A percentile compares a stretch with the other conserved stretches of the same genome.
Conservation (phyloP, 306 rosid genomes). For the Fagus crenata region DNA sequence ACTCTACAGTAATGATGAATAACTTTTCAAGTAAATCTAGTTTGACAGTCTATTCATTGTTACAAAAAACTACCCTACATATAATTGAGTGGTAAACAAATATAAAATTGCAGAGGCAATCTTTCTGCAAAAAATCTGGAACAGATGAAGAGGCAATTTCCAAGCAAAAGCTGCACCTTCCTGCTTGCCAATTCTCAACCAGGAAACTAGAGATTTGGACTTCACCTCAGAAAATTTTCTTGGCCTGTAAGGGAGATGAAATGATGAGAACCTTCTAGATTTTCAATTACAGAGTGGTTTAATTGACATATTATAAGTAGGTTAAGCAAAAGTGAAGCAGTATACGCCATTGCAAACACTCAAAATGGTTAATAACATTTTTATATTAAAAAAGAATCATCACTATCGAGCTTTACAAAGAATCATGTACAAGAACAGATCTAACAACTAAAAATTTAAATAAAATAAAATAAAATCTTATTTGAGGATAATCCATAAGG, state of each 20-base stretch:
- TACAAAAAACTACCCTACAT: slow-evolving; percentile 4
- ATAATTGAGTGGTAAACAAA: slow-evolving; percentile 7
- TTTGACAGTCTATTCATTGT: slow-evolving; percentile 9
- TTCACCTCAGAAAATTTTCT: slow-evolving; percentile 46
- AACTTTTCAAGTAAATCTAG: slow-evolving; percentile 21
- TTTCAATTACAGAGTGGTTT: slow-evolving; percentile 15
- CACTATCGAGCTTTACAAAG: no score
- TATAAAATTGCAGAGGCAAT: neutral
- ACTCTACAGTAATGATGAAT: neutral
- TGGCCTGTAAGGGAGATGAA: slow-evolving; percentile 54
- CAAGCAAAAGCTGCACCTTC: slow-evolving; percentile 2
- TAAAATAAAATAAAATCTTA: neutral
- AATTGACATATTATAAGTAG: slow-evolving; percentile 16
- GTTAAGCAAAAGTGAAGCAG: slow-evolving; percentile 7
- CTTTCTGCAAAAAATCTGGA: slow-evolving; percentile 2
- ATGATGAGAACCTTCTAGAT: slow-evolving; percentile 26
- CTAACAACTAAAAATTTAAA: no score
- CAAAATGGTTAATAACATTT: slow-evolving; percentile 8
- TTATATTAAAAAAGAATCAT: no score
- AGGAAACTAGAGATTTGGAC: slow-evolving; percentile 19
- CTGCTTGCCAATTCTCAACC: slow-evolving; percentile 30
- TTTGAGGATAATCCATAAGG: neutral
- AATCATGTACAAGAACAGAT: no score
- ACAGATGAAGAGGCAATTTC: slow-evolving; percentile 23
- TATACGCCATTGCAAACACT: slow-evolving; percentile 5